phyloP scores from a whole-genome alignment of 768 basidiomycete species.

The Mycena belliarum region DNA sequence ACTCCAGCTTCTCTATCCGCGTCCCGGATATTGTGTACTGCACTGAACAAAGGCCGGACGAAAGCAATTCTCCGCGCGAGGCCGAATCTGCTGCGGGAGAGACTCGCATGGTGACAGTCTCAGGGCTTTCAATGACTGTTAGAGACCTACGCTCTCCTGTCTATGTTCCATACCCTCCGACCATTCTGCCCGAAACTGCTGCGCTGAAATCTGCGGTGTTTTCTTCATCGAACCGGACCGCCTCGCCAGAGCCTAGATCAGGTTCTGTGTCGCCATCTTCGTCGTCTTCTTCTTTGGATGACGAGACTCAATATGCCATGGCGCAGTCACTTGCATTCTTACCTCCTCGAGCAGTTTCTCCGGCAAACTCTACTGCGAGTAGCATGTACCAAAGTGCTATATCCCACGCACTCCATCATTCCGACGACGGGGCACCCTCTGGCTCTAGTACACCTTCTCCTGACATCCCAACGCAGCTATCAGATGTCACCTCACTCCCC shows the following conservation, averaged over 20 bases:
- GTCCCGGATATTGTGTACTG: constrained; percentile 61
- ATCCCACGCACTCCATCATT: constrained; percentile 33
- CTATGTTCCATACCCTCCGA: background rate
- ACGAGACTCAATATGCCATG: constrained; percentile 66
- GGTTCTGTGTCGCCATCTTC: constrained; percentile 47
- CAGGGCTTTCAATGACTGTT: constrained; percentile 56
- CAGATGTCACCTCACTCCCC: background rate
- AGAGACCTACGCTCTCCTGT: constrained; percentile 37
- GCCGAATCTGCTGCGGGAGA: constrained; percentile 25
- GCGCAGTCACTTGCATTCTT: constrained; percentile 72
- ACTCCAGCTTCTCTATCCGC: constrained; percentile 60
- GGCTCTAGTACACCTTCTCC: constrained; percentile 21
- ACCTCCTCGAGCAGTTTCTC: constrained; percentile 48
- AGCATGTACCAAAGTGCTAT: constrained; percentile 83
- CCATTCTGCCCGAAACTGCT: constrained; percentile 23
- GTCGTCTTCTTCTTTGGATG: constrained; percentile 64
- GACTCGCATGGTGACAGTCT: constrained; percentile 54
- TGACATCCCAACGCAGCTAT: background rate
- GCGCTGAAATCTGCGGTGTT: constrained; percentile 7
- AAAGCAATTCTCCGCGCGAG: constrained; percentile 1
- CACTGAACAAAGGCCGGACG: constrained; percentile 37
- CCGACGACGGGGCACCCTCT: constrained; percentile 11
- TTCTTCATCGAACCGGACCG: constrained; percentile 20
- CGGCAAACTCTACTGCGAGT: constrained; percentile 49
- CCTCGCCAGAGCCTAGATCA: constrained; percentile 28